Conservation (phyloP, 306 rosid species). For the Luffa acutangula region DNA sequence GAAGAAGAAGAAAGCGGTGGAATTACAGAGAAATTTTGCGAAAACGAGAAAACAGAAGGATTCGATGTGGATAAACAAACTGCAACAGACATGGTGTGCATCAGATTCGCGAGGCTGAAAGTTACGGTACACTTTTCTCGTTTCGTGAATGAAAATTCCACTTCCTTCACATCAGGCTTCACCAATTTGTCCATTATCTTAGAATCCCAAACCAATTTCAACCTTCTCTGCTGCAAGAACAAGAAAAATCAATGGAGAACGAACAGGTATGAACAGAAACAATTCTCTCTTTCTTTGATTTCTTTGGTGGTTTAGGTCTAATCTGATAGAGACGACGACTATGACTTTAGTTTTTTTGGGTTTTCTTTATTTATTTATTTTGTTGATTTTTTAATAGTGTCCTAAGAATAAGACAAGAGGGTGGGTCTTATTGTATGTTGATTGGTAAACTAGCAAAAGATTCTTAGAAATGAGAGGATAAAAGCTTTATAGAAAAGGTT, state of each 20-base stretch:
- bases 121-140: conserved; percentile 47
- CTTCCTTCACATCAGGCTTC: conserved; percentile 58
- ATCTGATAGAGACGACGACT: too few relatives aligned
- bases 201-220: background rate
- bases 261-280: background rate
- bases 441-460: background rate
- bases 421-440: background rate
- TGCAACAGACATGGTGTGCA: conserved; percentile 96
- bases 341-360: background rate
- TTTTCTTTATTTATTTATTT: background rate
- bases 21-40: conserved; percentile 42
- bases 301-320: background rate
- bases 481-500: background rate
- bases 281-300: background rate
- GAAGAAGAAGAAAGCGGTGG: conserved; percentile 64
- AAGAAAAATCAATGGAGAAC: background rate
- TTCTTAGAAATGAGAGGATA: background rate
- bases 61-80: conserved; percentile 65
- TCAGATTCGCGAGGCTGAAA: conserved; percentile 62
- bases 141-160: conserved; percentile 39
- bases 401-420: background rate
- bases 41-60: conserved; percentile 39
- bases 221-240: background rate
- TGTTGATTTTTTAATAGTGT: background rate
- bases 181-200: conserved; percentile 68